These are phyloP conservation scores for Tetracladium marchalianum DNA, from an alignment of 495 filamentous ascomycete species.

Conservation along the genomic window DNA sequence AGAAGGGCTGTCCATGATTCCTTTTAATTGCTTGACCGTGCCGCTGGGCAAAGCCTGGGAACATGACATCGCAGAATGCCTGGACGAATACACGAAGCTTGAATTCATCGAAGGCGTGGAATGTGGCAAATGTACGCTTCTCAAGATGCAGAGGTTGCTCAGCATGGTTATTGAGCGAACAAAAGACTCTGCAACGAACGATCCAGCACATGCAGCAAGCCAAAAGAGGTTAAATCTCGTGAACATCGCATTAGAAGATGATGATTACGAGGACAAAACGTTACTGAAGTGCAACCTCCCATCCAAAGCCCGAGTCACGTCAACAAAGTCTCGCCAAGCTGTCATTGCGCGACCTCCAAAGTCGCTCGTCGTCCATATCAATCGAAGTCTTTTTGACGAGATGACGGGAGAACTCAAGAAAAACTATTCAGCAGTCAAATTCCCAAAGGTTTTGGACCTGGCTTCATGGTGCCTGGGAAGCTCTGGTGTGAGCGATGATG, in stretches of 20 bases:
- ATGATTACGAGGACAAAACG: slow-evolving; percentile 72
- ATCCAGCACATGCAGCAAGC: slow-evolving; percentile 14
- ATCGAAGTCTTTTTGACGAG: slow-evolving; percentile 86
- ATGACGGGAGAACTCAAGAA: slow-evolving; percentile 66
- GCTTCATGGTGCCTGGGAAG: slow-evolving; percentile 68
- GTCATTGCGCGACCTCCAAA: slow-evolving; percentile 74
- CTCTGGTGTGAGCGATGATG: slow-evolving; percentile 7
- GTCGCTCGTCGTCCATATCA: slow-evolving; percentile 76
- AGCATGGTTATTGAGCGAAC: slow-evolving; percentile 26
- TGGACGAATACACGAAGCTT: slow-evolving; percentile 76
- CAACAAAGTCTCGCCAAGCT: slow-evolving; percentile 81
- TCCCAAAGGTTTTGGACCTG: slow-evolving; percentile 64
- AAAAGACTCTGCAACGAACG: slow-evolving; percentile 4
- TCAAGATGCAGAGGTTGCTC: slow-evolving; percentile 32
- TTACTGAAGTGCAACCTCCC: slow-evolving; percentile 63
- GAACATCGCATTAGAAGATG: slow-evolving; percentile 59
- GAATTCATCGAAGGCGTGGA: slow-evolving; percentile 82
- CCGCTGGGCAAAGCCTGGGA: slow-evolving; percentile 47
- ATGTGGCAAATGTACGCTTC: slow-evolving; percentile 81
- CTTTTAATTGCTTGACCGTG: slow-evolving; percentile 90
- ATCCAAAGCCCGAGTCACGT: slow-evolving; percentile 52
- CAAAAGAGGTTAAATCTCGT: slow-evolving; percentile 48
- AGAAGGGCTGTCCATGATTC: slow-evolving; percentile 76
- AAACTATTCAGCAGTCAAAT: slow-evolving; percentile 68
- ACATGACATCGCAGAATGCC: slow-evolving; percentile 64